Evolutionary conservation across 352 stramenopile genomes (phyloP).

Genomic region (Globisporangium yorkense): DNA sequence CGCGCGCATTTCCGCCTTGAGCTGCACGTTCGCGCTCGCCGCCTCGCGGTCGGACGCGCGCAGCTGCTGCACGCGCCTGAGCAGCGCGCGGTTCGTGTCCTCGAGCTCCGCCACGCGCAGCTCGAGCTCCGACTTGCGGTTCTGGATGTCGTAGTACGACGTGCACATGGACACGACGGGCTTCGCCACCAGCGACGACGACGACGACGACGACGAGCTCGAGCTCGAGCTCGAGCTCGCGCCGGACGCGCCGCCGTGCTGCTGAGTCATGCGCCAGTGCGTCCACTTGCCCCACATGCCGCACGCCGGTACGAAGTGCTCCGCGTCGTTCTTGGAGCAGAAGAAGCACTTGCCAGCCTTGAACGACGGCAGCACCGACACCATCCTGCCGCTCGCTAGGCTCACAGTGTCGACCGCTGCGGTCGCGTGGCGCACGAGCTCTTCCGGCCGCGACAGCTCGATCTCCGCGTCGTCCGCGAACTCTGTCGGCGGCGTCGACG

Average conservation of each 20-base stretch:
- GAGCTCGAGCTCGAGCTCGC: not conserved
- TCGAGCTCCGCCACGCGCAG: slow-evolving; percentile 26
- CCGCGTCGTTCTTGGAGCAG: slow-evolving; percentile 75
- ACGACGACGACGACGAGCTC: slow-evolving; percentile 9
- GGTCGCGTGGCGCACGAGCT: not conserved
- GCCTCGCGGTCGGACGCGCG: slow-evolving; percentile 20
- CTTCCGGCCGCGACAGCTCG: slow-evolving; percentile 9
- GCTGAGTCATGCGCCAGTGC: slow-evolving; percentile 79
- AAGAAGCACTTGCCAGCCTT: slow-evolving; percentile 83
- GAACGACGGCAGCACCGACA: slow-evolving; percentile 76
- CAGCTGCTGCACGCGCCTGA: slow-evolving; percentile 17
- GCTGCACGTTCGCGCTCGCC: slow-evolving; percentile 20
- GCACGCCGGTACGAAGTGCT: slow-evolving; percentile 74
- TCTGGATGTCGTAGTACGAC: slow-evolving; percentile 81
- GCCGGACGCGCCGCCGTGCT: slow-evolving; percentile 27
- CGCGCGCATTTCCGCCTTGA: slow-evolving; percentile 38
- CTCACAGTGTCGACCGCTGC: not conserved
- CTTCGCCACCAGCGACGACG: slow-evolving; percentile 19
- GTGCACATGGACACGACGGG: slow-evolving; percentile 67
- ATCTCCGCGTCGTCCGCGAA: slow-evolving; percentile 7
- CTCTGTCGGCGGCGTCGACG: not conserved
- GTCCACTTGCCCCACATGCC: slow-evolving; percentile 85
- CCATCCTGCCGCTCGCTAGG: slow-evolving; percentile 29
- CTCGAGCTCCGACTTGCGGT: slow-evolving; percentile 54
- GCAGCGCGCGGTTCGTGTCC: slow-evolving; percentile 21